Evolutionary conservation across 164 flowering plant species (phyloP).

Genomic region (Vitis rupestris): DNA sequence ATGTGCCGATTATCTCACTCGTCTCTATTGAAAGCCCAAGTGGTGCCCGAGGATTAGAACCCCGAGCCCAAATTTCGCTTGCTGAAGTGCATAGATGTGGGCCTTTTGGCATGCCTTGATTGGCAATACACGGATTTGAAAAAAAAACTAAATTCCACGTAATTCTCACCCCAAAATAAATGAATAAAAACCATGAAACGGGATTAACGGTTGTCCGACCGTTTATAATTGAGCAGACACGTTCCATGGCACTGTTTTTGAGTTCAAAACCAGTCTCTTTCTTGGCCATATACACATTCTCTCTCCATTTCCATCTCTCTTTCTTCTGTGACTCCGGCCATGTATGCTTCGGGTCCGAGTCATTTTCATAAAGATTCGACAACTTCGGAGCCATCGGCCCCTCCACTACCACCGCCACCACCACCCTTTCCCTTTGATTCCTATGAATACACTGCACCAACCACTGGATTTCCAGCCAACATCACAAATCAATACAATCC

Average conservation of each 20-base stretch:
- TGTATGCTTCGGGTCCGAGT: background rate
- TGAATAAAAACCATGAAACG: background rate
- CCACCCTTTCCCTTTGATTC: background rate
- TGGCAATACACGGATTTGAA: no score
- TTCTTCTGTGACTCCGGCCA: background rate
- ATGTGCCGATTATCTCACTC: no score
- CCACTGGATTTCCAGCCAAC: background rate
- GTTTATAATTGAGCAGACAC: background rate
- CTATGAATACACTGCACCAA: background rate
- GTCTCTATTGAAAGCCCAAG: no score
- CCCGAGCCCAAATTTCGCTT: no score
- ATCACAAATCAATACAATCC: background rate
- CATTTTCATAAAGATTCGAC: background rate
- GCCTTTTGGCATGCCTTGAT: no score
- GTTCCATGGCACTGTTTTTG: background rate
- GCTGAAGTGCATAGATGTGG: no score
- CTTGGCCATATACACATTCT: background rate
- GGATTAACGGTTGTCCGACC: background rate
- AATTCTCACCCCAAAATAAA: no score
- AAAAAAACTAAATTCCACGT: no score
- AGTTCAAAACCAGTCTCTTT: no score
- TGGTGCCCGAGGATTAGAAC: no score
- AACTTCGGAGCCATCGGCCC: constrained; percentile 1
- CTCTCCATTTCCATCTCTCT: background rate
- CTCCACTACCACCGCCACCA: constrained; percentile 6